Evolutionary conservation across 129 eudicot genomes (phyloP).

Genomic region (Silybum marianum): DNA sequence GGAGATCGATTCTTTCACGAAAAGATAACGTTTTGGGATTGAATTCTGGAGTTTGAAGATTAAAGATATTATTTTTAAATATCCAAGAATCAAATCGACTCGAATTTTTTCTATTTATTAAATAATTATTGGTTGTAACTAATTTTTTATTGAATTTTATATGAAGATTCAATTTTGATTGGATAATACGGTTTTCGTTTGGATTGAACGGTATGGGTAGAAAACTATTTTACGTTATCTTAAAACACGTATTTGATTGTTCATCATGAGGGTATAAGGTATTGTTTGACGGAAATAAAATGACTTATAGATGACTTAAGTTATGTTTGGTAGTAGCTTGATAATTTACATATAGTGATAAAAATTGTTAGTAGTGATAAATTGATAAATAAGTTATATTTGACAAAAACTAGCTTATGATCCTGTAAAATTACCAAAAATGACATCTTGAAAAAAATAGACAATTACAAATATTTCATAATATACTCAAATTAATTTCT

Average conservation of each 20-base stretch:
- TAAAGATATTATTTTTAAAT: not conserved
- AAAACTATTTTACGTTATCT: not conserved
- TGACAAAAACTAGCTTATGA: too few relatives aligned
- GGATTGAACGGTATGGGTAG: not conserved
- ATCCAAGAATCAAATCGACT: not conserved
- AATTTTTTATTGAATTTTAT: not conserved
- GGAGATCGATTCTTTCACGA: not conserved
- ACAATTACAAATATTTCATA: too few relatives aligned
- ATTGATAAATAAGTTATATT: too few relatives aligned
- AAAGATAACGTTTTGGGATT: not conserved
- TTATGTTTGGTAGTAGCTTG: too few relatives aligned
- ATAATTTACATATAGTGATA: too few relatives aligned
- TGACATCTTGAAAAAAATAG: too few relatives aligned
- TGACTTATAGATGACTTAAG: too few relatives aligned
- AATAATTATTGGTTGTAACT: not conserved
- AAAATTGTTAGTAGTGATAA: too few relatives aligned
- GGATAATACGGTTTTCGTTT: not conserved
- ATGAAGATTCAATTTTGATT: not conserved
- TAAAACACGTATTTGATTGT: not conserved
- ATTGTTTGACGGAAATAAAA: too few relatives aligned
- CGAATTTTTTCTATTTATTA: not conserved
- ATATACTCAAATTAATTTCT: too few relatives aligned
- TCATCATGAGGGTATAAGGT: too few relatives aligned
- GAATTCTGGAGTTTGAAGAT: not conserved
- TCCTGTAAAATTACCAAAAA: too few relatives aligned